These are phyloP conservation scores for Angomonas desouzai DNA, from an alignment of 208 protist species.

Conservation along the genomic window DNA sequence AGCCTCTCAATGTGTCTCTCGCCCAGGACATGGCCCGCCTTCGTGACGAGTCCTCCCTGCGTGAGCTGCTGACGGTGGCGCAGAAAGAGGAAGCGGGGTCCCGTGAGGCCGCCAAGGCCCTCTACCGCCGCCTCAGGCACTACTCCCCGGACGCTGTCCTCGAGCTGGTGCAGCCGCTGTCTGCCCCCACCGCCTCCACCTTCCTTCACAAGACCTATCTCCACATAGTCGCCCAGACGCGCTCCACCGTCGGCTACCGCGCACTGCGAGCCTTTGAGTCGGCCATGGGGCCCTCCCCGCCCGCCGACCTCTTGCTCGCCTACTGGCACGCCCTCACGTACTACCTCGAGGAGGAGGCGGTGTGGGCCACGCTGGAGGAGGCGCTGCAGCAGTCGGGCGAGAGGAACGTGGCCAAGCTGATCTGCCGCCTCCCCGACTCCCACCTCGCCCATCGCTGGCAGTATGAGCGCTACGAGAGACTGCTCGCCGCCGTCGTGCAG, in stretches of 20 bases:
- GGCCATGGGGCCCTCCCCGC: too few relatives aligned
- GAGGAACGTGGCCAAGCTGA: neutral
- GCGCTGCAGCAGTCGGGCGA: neutral
- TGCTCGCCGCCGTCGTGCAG: neutral
- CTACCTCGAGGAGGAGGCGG: constrained; percentile 1
- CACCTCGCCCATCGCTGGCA: neutral
- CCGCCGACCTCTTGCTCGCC: neutral
- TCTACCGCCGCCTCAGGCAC: neutral
- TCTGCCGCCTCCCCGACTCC: neutral
- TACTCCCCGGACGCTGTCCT: neutral
- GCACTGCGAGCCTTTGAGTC: neutral
- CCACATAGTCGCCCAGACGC: neutral
- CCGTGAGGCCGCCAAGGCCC: neutral
- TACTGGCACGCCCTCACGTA: neutral
- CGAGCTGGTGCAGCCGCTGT: neutral
- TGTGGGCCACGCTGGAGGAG: neutral
- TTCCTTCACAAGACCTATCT: neutral
- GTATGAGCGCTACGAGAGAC: neutral
- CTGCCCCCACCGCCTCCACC: neutral
- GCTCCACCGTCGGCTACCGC: neutral
- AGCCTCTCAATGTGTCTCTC: neutral
- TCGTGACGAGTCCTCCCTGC: neutral
- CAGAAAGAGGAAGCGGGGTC: neutral
- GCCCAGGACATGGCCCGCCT: neutral
- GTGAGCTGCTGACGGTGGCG: neutral